A percentile compares a stretch with the other conserved stretches of the same genome.
Evolutionary conservation across 345 rosid genomes (phyloP).

Genomic region (Heritiera fomes): DNA sequence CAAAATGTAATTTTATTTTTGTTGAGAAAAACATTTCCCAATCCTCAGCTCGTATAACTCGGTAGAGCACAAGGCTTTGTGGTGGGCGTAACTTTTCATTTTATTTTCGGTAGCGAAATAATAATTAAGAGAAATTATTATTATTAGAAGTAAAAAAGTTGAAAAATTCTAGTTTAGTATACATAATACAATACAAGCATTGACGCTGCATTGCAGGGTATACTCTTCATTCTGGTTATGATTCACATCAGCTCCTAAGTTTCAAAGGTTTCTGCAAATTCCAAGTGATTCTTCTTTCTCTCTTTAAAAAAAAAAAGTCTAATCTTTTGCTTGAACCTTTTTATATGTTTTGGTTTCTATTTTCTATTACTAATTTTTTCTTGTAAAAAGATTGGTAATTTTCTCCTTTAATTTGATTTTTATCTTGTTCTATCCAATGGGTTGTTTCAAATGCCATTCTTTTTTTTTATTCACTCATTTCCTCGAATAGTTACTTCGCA

Average conservation of each 20-base stretch:
- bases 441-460: not conserved
- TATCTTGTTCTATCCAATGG: not conserved
- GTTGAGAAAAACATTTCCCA: no score
- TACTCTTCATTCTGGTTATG: not conserved
- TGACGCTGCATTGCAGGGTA: no score
- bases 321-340: not conserved
- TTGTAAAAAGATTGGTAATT: not conserved
- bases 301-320: not conserved
- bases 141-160: no score
- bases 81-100: no score
- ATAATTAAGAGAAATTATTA: no score
- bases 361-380: not conserved
- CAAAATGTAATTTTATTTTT: no score
- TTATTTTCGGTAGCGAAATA: no score
- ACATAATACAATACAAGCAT: no score
- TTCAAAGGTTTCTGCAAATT: slow-evolving; percentile 1
- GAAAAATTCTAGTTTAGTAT: no score
- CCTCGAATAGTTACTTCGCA: slow-evolving; percentile 4
- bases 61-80: no score
- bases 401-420: slow-evolving; percentile 7
- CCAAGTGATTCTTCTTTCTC: not conserved
- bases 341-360: not conserved
- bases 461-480: not conserved
- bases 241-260: not conserved
- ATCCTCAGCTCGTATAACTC: no score